Evolutionary conservation across 2,329 filamentous ascomycete species (phyloP).

Genomic region (Lachnellula cervina): DNA sequence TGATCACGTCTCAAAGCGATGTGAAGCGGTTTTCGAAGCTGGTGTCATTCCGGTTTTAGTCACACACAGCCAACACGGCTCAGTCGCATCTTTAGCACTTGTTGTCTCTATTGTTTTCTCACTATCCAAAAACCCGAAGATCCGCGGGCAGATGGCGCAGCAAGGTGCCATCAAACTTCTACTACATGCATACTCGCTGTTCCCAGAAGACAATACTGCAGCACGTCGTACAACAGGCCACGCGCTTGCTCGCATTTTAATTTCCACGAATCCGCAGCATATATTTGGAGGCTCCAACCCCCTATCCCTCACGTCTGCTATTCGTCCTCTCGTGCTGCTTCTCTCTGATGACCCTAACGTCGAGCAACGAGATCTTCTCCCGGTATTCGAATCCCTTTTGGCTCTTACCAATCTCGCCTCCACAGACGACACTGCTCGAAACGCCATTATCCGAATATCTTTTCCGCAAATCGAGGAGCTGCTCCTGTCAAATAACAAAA

Average conservation of each 20-base stretch:
- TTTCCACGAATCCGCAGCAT: slow-evolving; percentile 77
- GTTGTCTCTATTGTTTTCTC: slow-evolving; percentile 73
- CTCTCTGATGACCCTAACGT: slow-evolving; percentile 59
- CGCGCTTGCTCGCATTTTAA: slow-evolving; percentile 77
- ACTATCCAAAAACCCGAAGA: slow-evolving; percentile 66
- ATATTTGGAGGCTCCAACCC: slow-evolving; percentile 77
- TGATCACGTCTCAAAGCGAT: slow-evolving; percentile 68
- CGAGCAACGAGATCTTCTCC: slow-evolving; percentile 71
- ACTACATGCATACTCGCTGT: slow-evolving; percentile 62
- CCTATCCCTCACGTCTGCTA: slow-evolving; percentile 70
- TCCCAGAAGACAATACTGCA: slow-evolving; percentile 47
- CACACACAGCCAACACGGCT: slow-evolving; percentile 67
- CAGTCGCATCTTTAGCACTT: slow-evolving; percentile 64
- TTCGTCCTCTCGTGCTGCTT: slow-evolving; percentile 74
- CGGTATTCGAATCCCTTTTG: slow-evolving; percentile 84
- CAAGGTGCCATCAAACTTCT: slow-evolving; percentile 90
- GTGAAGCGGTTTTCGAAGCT: slow-evolving; percentile 72
- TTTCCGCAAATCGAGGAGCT: slow-evolving; percentile 80
- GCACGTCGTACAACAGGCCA: slow-evolving; percentile 63
- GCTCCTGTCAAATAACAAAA: slow-evolving; percentile 67
- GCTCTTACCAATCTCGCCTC: slow-evolving; percentile 93
- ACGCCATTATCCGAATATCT: slow-evolving; percentile 65
- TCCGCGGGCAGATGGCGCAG: slow-evolving; percentile 78
- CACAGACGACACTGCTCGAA: slow-evolving; percentile 57
- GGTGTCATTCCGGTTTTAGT: slow-evolving; percentile 74